Base-by-base conservation (phyloP, 2,329 filamentous ascomycete genomes). In the Hyphodiscus sp. region DNA sequence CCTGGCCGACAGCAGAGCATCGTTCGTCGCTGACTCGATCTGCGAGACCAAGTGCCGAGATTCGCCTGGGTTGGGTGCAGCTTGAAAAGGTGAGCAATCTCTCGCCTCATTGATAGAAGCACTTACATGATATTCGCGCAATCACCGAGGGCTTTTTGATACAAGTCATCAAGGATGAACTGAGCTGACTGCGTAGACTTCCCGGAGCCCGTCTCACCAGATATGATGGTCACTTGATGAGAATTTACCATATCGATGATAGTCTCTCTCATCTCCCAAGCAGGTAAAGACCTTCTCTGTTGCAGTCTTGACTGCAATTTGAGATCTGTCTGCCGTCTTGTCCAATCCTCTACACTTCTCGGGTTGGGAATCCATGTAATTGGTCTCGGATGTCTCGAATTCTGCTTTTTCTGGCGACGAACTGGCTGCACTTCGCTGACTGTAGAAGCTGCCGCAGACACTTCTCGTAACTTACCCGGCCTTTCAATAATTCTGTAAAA, bases 131-230 rank as follows among this genome's bases (percentile, higher is more conserved):
- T 95, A 65, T 95, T 96, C 30, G 86, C 88, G 13, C 82, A 82
- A 13, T 80, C 81, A 2, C 92, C 94, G 9, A 95, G 76, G 8
- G 85, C 82, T 45, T 81, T 78, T 57, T 80, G 77, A 63, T 96
- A 95, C 58, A 97, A 75, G 63, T 97, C 89, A 64, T 99, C 94
- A 1, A 99, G 77, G 44, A 99, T 79, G 69, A 97, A 99, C 69
- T 99, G 94, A 33, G 97, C 90, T 2, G 90, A 94, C 69, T 99
- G 94, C 0, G 94, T 97, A 47, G 89, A 96, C 71, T 99, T 99
- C 66, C 94, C 94, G 18, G 90, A 96, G 50, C 94, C 94, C 3
- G 94, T 99, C 72, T 97, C 94, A 61, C 94, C 94, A 44, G 91
- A 95, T 63, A 99, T 94, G 64, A 99, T 96, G 0, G 90, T 96